These are phyloP conservation scores for Penicillium psychrosexuale DNA, from an alignment of 2,329 filamentous ascomycete species.

Conservation along the genomic window DNA sequence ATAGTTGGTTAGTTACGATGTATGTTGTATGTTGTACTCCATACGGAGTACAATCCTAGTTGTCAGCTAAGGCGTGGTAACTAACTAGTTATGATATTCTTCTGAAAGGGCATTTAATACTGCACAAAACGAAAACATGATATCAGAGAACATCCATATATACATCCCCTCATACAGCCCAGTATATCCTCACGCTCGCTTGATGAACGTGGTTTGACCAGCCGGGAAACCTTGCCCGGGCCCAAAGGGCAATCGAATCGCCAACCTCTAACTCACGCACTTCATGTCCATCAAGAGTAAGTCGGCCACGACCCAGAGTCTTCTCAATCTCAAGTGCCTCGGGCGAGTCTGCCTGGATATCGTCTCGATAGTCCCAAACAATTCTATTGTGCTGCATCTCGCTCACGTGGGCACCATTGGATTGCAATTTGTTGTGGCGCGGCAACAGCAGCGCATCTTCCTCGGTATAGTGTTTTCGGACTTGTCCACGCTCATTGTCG, in stretches of 20 bases:
- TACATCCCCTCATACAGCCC: slow-evolving; percentile 30
- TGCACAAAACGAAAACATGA: background rate
- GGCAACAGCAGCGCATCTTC: slow-evolving; percentile 32
- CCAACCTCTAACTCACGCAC: slow-evolving; percentile 37
- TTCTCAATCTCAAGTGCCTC: slow-evolving; percentile 33
- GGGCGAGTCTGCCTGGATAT: slow-evolving; percentile 27
- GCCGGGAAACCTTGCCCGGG: slow-evolving; percentile 35
- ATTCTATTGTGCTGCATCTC: slow-evolving; percentile 27
- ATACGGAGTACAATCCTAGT: too few species aligned
- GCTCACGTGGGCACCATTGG: slow-evolving; percentile 25
- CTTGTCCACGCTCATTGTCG: slow-evolving; percentile 14
- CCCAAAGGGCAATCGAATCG: slow-evolving; percentile 40
- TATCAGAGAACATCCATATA: background rate
- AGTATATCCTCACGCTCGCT: slow-evolving; percentile 35
- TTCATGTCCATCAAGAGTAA: slow-evolving; percentile 35
- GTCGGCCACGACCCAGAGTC: slow-evolving; percentile 32
- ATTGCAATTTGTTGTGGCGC: slow-evolving; percentile 29
- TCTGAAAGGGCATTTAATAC: too few species aligned
- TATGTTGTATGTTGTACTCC: too few species aligned
- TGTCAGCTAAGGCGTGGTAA: background rate
- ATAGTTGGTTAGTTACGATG: too few species aligned
- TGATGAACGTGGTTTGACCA: slow-evolving; percentile 37
- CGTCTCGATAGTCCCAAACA: slow-evolving; percentile 38
- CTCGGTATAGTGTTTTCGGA: slow-evolving; percentile 16
- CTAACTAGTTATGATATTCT: background rate